Percentiles rank a stretch among this genome's conserved stretches.
phyloP scores from a whole-genome alignment of 306 rosid species.

The Prunus fruticosa region DNA sequence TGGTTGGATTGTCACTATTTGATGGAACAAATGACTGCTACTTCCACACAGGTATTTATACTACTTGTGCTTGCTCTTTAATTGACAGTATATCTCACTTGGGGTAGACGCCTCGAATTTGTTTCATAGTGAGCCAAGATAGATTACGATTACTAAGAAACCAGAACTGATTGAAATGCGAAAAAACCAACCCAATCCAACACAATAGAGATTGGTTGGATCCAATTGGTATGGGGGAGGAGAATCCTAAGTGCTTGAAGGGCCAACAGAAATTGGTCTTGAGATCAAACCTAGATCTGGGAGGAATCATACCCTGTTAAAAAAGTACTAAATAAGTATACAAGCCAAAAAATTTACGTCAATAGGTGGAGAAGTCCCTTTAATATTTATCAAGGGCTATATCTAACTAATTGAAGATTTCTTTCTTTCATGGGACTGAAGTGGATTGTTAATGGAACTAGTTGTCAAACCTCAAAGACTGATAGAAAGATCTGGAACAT shows the following conservation, averaged over 20 bases:
- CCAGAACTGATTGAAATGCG: neutral
- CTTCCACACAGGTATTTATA: slow-evolving; percentile 79
- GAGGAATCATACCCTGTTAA: neutral
- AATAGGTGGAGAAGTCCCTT: neutral
- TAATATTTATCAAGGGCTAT: neutral
- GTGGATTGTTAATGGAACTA: neutral
- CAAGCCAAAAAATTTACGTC: neutral
- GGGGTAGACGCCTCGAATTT: neutral
- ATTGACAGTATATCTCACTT: slow-evolving; percentile 9
- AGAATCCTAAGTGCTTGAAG: neutral
- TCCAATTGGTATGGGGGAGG: neutral
- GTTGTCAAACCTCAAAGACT: neutral
- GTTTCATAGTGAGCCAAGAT: neutral
- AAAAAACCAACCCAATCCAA: neutral
- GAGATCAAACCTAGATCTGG: neutral
- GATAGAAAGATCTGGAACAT: neutral
- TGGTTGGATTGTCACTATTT: slow-evolving; percentile 86
- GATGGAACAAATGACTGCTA: slow-evolving; percentile 95
- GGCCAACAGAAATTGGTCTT: neutral
- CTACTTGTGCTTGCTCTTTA: slow-evolving; percentile 19
- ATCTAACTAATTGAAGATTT: neutral
- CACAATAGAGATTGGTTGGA: neutral
- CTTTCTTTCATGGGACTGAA: neutral
- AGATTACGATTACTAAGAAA: neutral
- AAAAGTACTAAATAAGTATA: neutral